Base-by-base conservation (phyloP, 2,329 filamentous ascomycete genomes). In the Talaromyces atroroseus region DNA sequence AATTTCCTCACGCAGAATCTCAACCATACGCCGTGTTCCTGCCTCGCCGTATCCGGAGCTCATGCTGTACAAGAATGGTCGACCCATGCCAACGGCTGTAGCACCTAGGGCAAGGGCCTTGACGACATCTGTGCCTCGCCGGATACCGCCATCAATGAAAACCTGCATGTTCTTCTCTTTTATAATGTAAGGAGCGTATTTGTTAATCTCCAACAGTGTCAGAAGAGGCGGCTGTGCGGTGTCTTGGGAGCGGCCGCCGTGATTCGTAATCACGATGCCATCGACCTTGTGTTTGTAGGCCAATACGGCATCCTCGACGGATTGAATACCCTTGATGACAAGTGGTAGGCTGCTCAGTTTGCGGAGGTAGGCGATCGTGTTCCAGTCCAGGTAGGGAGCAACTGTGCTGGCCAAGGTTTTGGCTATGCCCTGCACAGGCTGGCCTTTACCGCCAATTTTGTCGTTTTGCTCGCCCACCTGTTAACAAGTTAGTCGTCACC, bases 41-140 rank as follows among this genome's bases (percentile, higher is more conserved):
- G 72, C 73, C 58, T 76, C 75, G 1, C 85, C 85, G 62, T 87
- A 88, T n/a, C 68, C 65, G 0, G 62, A 63, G 16, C 79, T 81
- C 58, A 86, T 64, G 1, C 80, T 79, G 63, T 79, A 87, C 44
- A 87, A 61, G 54, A 85, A 81, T 0, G 82, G 82, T 18, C 85
- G 72, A 0, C 85, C 86, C 10, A 89, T 71, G 0, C 84, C 84
- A 0, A 85, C 85, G 0, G 81, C 84, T 53, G 74, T 84, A 0
- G 84, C 85, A 0, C 86, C 86, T 0, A 88, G 71, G 52, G 83
- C 85, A 11, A 88, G 64, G 0, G 83, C 84, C 67, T 88, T 88
- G 62, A 89, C 77, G 2, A 88, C 80, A 63, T 89, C 85, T 0
- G 83, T 82, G 0, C 86, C 86, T 18, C 84, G 73, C n/a, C 78